A percentile compares a stretch with the other conserved stretches of the same genome.
These are phyloP conservation scores for Salix suchowensis DNA, from an alignment of 345 rosid genomes.

Conservation along the genomic window DNA sequence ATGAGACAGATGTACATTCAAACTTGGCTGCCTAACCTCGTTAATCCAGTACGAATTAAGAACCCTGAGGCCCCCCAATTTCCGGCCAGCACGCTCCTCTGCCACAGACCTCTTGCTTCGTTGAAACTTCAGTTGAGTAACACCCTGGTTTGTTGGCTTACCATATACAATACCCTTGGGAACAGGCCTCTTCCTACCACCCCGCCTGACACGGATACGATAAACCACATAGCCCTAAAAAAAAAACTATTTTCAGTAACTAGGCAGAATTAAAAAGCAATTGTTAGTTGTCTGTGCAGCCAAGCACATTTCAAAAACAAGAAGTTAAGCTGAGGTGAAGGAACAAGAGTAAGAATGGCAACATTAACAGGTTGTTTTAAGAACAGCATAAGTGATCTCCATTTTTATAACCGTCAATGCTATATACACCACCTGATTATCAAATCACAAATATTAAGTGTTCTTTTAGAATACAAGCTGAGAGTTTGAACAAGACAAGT, in stretches of 20 bases:
- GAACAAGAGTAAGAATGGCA: not conserved
- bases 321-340: not conserved
- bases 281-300: not conserved
- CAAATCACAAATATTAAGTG: not conserved
- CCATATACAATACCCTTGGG: conserved; percentile 91
- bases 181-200: conserved; percentile 98
- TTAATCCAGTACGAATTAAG: conserved; percentile 96
- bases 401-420: not conserved
- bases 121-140: conserved; percentile 94
- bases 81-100: conserved; percentile 96
- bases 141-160: conserved; percentile 92
- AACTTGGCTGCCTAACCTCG: conserved; percentile 44
- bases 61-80: conserved; percentile 84
- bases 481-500: not conserved
- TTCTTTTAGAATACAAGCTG: no score
- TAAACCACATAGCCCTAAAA: conserved; percentile 80
- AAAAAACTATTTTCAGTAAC: not conserved
- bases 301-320: not conserved
- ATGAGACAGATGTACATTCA: not conserved
- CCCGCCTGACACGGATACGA: conserved; percentile 82
- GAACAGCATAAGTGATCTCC: not conserved
- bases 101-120: conserved; percentile 97
- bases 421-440: not conserved
- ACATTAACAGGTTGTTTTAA: not conserved
- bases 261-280: not conserved